phyloP scores from a whole-genome alignment of 495 filamentous ascomycete genomes.

The Penicillium cinerascens region DNA sequence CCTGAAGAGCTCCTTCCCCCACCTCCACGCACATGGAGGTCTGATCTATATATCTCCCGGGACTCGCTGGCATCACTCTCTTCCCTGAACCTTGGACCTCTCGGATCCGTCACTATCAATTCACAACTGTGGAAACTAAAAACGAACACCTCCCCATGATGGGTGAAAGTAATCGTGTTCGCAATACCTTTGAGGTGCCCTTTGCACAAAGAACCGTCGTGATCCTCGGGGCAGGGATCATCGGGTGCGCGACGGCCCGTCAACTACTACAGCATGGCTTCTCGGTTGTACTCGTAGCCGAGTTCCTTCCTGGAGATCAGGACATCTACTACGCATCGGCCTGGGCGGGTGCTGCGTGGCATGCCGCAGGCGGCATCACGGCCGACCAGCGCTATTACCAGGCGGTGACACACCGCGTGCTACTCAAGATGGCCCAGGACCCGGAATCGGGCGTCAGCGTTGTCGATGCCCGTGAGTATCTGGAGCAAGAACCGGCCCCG shows the following conservation, averaged over 20 bases:
- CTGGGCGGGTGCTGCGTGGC: constrained; percentile 47
- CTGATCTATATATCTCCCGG: not conserved
- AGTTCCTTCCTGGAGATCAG: constrained; percentile 42
- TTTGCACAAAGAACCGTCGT: constrained; percentile 40
- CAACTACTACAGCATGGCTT: constrained; percentile 39
- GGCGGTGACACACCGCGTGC: constrained; percentile 36
- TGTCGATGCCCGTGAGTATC: constrained; percentile 36
- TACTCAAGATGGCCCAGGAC: constrained; percentile 39
- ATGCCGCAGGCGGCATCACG: constrained; percentile 39
- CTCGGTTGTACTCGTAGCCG: constrained; percentile 37
- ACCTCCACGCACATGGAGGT: not conserved
- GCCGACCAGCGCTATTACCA: constrained; percentile 39
- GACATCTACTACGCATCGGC: constrained; percentile 43
- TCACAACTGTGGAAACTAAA: not conserved
- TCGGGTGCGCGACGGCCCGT: constrained; percentile 40
- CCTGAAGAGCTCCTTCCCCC: too few species aligned
- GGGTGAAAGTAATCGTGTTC: constrained; percentile 16
- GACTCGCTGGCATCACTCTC: not conserved
- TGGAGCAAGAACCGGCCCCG: constrained; percentile 33
- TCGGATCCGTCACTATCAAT: not conserved
- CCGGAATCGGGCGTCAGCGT: constrained; percentile 37
- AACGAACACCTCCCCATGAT: constrained; percentile 10
- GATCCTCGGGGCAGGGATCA: constrained; percentile 43
- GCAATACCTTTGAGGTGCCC: constrained; percentile 9
- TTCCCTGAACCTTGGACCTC: not conserved